A percentile compares a stretch with the other conserved stretches of the same genome.
Conservation (phyloP, 345 rosid genomes). For the Isatis tinctoria region DNA sequence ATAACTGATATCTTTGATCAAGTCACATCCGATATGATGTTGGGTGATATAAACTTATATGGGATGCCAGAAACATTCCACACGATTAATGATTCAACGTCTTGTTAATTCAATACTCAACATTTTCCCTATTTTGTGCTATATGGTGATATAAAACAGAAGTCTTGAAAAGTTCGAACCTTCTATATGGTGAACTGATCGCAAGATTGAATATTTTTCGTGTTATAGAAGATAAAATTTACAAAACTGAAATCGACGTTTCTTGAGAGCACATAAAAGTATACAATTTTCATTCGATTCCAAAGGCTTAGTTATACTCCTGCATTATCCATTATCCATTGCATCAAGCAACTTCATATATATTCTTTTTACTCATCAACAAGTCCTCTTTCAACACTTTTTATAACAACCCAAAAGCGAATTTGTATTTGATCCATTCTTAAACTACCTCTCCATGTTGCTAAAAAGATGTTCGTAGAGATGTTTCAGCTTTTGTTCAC, state of each 20-base stretch:
- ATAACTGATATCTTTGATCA: background rate
- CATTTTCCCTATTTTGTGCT: background rate
- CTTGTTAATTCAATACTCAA: background rate
- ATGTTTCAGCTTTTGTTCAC: slow-evolving; percentile 35
- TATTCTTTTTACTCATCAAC: slow-evolving; percentile 10
- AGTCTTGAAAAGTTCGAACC: background rate
- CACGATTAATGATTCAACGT: background rate
- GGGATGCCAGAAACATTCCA: background rate
- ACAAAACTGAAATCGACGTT: background rate
- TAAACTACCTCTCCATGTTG: background rate
- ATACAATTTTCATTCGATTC: slow-evolving; percentile 4
- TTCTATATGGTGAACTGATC: background rate
- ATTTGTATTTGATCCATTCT: background rate
- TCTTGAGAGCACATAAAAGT: slow-evolving; percentile 18
- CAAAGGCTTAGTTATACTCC: slow-evolving; percentile 2
- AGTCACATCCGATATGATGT: background rate
- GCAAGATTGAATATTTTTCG: background rate
- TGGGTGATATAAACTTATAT: background rate
- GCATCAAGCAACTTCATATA: slow-evolving; percentile 16
- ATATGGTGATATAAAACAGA: background rate
- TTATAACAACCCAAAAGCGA: background rate
- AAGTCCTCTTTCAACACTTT: slow-evolving; percentile 15
- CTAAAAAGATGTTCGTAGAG: slow-evolving; percentile 15
- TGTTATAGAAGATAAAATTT: background rate
- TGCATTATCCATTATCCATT: slow-evolving; percentile 9